These are phyloP conservation scores for Aspergillaceae sp. DNA, from an alignment of 2,329 filamentous ascomycete species.

Conservation along the genomic window DNA sequence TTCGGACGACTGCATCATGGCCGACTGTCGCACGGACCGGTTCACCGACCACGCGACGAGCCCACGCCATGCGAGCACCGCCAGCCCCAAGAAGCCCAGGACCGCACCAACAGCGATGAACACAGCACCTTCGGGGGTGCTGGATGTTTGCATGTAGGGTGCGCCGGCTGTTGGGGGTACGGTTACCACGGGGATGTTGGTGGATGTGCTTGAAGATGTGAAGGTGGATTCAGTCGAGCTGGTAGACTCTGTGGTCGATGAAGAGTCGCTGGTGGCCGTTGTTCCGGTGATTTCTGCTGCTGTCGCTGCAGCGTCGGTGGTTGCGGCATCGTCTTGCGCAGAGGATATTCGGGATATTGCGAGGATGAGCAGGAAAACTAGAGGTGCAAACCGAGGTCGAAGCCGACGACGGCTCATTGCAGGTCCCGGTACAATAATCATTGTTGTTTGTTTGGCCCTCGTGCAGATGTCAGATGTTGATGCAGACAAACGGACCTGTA, in stretches of 20 bases:
- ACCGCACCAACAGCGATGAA: conserved; percentile 92
- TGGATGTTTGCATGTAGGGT: conserved; percentile 85
- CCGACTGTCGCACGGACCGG: conserved; percentile 70
- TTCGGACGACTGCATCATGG: conserved; percentile 65
- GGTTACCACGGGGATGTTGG: conserved; percentile 51
- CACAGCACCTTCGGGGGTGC: conserved; percentile 80
- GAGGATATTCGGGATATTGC: conserved; percentile 10
- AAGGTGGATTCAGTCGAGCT: conserved; percentile 4
- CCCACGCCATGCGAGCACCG: conserved; percentile 79
- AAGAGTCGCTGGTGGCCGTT: conserved; percentile 9
- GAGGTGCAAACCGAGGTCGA: conserved; percentile 4
- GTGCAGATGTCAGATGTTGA: no score
- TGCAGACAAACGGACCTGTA: no score
- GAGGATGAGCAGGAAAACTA: conserved; percentile 11
- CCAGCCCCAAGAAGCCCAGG: conserved; percentile 70
- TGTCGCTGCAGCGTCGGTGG: not conserved
- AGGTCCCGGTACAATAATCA: not conserved
- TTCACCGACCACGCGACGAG: conserved; percentile 86
- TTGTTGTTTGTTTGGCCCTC: no score
- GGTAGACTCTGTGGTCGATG: conserved; percentile 9
- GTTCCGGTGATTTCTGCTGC: conserved; percentile 9
- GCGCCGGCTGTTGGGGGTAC: conserved; percentile 78
- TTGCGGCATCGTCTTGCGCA: conserved; percentile 7
- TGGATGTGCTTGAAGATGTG: conserved; percentile 16
- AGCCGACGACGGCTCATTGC: conserved; percentile 8